Base-by-base conservation (phyloP, 306 rosid species). In the Quercus agrifolia region DNA sequence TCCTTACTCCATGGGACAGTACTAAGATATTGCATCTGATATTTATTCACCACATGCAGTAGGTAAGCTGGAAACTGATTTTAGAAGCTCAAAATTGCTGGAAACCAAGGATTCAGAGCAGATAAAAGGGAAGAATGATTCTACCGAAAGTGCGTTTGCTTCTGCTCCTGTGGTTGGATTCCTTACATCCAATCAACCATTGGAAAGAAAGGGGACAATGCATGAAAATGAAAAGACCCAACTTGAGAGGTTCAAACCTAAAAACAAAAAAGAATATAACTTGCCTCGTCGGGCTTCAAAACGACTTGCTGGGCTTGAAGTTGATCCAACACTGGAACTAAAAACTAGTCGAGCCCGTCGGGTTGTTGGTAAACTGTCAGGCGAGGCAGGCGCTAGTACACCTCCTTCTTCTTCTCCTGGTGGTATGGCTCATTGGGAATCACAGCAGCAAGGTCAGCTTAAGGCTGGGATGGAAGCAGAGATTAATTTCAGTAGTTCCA, bases 251-350 rank as follows among this genome's bases (percentile, higher is more conserved):
- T 51, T 75, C 76, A 88, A 74, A 70, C 55, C 75, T 64, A 86
- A 80, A 77, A 84, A 75, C 61, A 84, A 82, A 78, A 86, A 87
- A 76, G 91, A 83, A 58, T 49, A 71, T 55, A 84, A 78, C 77
- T 61, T 92, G 80, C 98, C 96, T 61, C 88, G 93, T 2, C 97
- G 99, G 51, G 81, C 89, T 69, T 95, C 99, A 41, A 95, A 91
- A 86, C 92, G 99, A 78, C 86, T 95, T 75, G 98, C 99, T 83
- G 98, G 96, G 69, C 86, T 91, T 80, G 83, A 88, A 82, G 78
- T 79, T 80, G 99, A 85, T 79, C 87, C 90, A 2, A 73, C 82
- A 38, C 91, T 84, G 35, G 94, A 89, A 77, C 86, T 88, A 67
- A 80, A 80, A 87, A 66, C 86, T 68, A 83, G 75, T 28, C 86